Evolutionary conservation across 73 alveolate species (phyloP).

Genomic region (Paramecium pentaurelia): DNA sequence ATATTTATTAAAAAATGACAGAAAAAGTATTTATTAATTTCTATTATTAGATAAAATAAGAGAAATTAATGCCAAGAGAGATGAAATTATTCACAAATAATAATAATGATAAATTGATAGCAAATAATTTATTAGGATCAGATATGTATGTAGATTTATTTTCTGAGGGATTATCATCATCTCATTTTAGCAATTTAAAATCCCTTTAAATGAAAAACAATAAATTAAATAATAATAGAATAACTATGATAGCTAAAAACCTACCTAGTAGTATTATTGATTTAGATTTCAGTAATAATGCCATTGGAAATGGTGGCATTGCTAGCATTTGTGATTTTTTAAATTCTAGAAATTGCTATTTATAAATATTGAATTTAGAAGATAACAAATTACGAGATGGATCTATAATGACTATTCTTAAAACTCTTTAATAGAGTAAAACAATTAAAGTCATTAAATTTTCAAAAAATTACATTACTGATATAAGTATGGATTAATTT

Average conservation of each 20-base stretch:
- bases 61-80: not conserved
- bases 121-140: constrained; percentile 25
- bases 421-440: constrained; percentile 5
- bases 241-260: not conserved
- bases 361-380: constrained; percentile 29
- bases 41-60: not conserved
- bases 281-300: constrained; percentile 5
- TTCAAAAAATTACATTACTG: constrained; percentile 49
- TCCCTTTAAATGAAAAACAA: not conserved
- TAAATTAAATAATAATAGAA: not conserved
- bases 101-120: not conserved
- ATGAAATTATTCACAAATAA: not conserved
- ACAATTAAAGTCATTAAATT: constrained; percentile 33
- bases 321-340: not conserved
- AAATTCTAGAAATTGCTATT: not conserved
- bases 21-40: not conserved
- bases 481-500: constrained; percentile 32
- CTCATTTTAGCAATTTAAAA: not conserved
- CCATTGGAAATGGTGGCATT: not conserved
- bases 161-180: constrained; percentile 26
- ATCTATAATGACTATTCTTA: constrained; percentile 4
- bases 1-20: constrained; percentile 9
- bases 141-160: constrained; percentile 31
- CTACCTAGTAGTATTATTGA: constrained; percentile 17
- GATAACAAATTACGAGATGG: constrained; percentile 54